These are phyloP conservation scores for Syncephalastrum racemosum DNA, from an alignment of 371 early-diverging fungal species.

Conservation along the genomic window DNA sequence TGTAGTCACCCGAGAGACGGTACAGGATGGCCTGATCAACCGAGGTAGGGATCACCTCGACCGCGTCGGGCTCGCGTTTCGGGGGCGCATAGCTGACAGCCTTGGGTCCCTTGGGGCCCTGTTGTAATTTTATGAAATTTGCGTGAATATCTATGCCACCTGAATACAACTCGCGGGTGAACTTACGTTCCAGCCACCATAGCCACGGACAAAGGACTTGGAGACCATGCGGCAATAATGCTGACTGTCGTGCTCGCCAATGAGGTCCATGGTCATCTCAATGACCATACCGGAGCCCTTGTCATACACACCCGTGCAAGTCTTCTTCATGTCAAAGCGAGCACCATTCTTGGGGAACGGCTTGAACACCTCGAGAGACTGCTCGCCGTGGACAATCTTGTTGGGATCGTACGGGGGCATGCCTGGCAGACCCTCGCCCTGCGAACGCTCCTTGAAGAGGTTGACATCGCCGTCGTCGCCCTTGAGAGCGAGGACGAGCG, in stretches of 20 bases:
- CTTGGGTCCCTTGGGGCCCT: constrained; percentile 59
- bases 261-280: constrained; percentile 52
- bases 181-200: constrained; percentile 58
- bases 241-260: constrained; percentile 50
- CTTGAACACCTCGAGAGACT: constrained; percentile 56
- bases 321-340: constrained; percentile 44
- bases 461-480: constrained; percentile 59
- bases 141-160: neutral
- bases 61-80: constrained; percentile 54
- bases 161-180: neutral
- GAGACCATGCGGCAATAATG: constrained; percentile 50
- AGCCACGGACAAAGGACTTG: constrained; percentile 53
- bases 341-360: constrained; percentile 63
- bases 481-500: constrained; percentile 59
- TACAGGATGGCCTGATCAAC: constrained; percentile 64
- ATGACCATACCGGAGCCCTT: constrained; percentile 71
- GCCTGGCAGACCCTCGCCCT: constrained; percentile 47
- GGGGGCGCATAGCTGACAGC: constrained; percentile 35
- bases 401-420: constrained; percentile 68
- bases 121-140: constrained; percentile 6
- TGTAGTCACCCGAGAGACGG: constrained; percentile 70
- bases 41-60: constrained; percentile 38
- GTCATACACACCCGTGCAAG: constrained; percentile 54
- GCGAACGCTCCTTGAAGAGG: constrained; percentile 46
- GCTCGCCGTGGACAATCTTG: constrained; percentile 75